Evolutionary conservation across 495 filamentous ascomycete genomes (phyloP).

Genomic region (Lasiosphaeris hirsuta): DNA sequence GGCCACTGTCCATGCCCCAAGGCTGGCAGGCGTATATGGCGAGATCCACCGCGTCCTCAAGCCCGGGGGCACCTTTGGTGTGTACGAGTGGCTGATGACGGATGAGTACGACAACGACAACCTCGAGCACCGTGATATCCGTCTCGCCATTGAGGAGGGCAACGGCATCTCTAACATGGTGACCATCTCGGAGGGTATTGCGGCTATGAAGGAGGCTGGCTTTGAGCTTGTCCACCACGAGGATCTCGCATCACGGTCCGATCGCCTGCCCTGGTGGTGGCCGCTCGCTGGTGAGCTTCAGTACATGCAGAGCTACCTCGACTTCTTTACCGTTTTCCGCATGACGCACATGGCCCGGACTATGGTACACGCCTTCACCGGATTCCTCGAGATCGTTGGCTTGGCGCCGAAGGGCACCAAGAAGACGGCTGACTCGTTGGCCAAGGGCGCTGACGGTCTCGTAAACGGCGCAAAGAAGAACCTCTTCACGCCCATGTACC

Average conservation of each 20-base stretch:
- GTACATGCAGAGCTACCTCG: conserved; percentile 74
- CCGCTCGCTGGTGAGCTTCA: conserved; percentile 76
- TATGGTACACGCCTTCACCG: conserved; percentile 74
- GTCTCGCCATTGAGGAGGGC: conserved; percentile 93
- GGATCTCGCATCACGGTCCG: conserved; percentile 80
- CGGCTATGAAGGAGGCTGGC: conserved; percentile 83
- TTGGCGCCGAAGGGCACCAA: conserved; percentile 82
- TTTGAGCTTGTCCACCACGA: conserved; percentile 84
- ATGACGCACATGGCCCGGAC: conserved; percentile 87
- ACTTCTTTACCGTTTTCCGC: conserved; percentile 79
- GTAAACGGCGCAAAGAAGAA: conserved; percentile 89
- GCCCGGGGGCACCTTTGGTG: conserved; percentile 92
- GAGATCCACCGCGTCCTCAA: conserved; percentile 95
- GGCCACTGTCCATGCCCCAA: conserved; percentile 92
- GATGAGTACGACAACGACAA: conserved; percentile 91
- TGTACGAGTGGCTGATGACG: conserved; percentile 99
- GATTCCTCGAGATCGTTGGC: conserved; percentile 68
- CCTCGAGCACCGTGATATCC: conserved; percentile 81
- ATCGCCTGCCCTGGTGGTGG: conserved; percentile 91
- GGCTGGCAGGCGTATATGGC: conserved; percentile 89
- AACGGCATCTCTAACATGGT: conserved; percentile 99
- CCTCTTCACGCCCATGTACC: conserved; percentile 98
- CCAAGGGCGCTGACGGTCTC: conserved; percentile 76
- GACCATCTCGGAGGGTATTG: conserved; percentile 73
- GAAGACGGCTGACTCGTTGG: conserved; percentile 92